Evolutionary conservation across 2,329 filamentous ascomycete genomes (phyloP), one percentile per base, ranked within the genome.

Genomic region (Boeremia exigua): DNA sequence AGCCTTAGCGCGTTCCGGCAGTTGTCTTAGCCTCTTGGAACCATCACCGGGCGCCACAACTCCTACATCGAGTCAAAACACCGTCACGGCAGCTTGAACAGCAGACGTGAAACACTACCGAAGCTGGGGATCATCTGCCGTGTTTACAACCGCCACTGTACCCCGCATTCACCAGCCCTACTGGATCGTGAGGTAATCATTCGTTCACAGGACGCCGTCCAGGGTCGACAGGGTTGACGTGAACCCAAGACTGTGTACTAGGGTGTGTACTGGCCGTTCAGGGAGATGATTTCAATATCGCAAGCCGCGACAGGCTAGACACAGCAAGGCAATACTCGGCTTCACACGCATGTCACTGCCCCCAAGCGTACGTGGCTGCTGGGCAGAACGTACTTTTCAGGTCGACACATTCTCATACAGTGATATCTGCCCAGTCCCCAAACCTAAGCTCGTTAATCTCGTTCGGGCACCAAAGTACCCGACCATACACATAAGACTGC

Each of bases 11-110:
- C 28, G 19, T 15, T 8, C 30, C 47, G 53, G 53, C 40, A 56
- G 47, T 56, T 51, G 37, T 32, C 37, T 47, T 44, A 51, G 53
- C 42, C 36, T 47, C 46, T 49, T 45, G 46, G 28, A 46, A 45
- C 11, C 28, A 42, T 33, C 34, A 40, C 28, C n/a, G 17, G 32
- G 30, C 53, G 47, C 46, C 42, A 46, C 42, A 17, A 27, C 34
- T 33, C 33, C 42, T 48, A 27, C n/a, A 37, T 56, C 32, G 36
- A 50, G 36, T 30, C 25, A 47, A 50, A 17, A n/a, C 30, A 30
- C 36, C 47, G 42, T 27, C 14, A 38, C 15, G 9, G 19, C 47
- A 37, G 37, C 43, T 42, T 25, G 23, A 37, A 23, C 11, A 10
- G 17, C 9, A 45, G 15, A 23, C 6, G 28, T 40, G 29, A 45